Evolutionary conservation across 2,329 filamentous ascomycete genomes (phyloP), one percentile per base, ranked within the genome.

Genomic region (Ophiostoma ips): DNA sequence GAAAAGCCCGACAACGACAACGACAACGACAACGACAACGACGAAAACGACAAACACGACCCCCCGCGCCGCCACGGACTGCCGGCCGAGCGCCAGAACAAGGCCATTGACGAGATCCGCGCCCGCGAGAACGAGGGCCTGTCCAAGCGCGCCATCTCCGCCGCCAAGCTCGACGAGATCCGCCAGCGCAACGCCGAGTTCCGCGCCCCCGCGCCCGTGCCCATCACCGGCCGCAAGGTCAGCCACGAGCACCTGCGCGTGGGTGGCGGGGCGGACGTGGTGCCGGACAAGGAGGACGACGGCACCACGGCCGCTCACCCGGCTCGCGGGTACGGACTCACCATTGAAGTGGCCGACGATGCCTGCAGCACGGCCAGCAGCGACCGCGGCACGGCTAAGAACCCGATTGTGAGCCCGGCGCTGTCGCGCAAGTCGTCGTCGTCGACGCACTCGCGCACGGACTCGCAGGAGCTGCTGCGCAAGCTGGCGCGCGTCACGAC

Each of bases 101-200:
- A 65, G n/a, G 71, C 69, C 46, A 57, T 76, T 9, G 72, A 76
- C 40, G 70, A 74, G 24, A 69, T 77, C 43, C 62, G 63, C 6
- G 63, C 63, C 16, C 63, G 64, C 5, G 71, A 74, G 54, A 62
- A 66, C 9, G 65, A 66, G 54, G 57, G 65, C 2, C 56, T 71
- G 24, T 71, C 75, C 5, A 70, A 62, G 50, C 66, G 69, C 48
- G 68, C 68, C 2, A 59, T 74, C 15, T 69, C 74, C n/a, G 66
- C 67, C 7, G 69, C 70, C 49, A 66, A 68, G 31, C 61, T 79
- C 3, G 73, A 71, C 33, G 74, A 76, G 59, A 76, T 76, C 50
- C 66, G 69, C 36, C 70, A 74, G 49, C 65, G 62, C 51, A 75
- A 77, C 57, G 67, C 69, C 4, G 62, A 63, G 40, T 59, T 60